phyloP scores from a whole-genome alignment of 2,329 filamentous ascomycete genomes.

The Sarocladiaceae sp. region DNA sequence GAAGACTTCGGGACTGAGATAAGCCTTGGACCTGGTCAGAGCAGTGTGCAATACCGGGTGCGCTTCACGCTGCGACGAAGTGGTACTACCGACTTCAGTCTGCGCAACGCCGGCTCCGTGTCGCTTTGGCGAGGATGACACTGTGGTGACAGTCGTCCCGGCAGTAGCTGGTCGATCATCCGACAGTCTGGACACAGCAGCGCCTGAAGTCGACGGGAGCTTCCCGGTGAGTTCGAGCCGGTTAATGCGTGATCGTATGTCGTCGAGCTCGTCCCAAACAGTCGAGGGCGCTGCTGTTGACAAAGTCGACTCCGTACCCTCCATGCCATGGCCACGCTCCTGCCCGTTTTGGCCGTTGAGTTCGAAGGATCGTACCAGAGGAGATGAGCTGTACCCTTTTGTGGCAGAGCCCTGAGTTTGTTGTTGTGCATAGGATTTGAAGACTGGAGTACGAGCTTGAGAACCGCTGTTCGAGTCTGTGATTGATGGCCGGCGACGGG shows the following conservation, averaged over 20 bases:
- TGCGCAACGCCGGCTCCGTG: slow-evolving; percentile 15
- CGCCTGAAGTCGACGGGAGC: slow-evolving; percentile 75
- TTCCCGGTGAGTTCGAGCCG: slow-evolving; percentile 88
- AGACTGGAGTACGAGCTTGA: slow-evolving; percentile 38
- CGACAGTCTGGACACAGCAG: slow-evolving; percentile 68
- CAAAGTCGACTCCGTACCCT: slow-evolving; percentile 79
- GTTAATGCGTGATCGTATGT: slow-evolving; percentile 88
- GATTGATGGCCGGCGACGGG: slow-evolving; percentile 20
- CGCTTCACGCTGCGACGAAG: slow-evolving; percentile 45
- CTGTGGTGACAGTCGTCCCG: slow-evolving; percentile 83
- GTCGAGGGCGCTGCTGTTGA: slow-evolving; percentile 89
- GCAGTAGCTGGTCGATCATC: slow-evolving; percentile 86
- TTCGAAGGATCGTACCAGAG: slow-evolving; percentile 43
- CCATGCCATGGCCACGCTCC: slow-evolving; percentile 38
- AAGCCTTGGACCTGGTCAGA: slow-evolving; percentile 69
- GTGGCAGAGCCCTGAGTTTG: neutral
- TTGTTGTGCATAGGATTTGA: slow-evolving; percentile 27
- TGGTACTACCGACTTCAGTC: slow-evolving; percentile 34
- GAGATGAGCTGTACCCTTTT: slow-evolving; percentile 52
- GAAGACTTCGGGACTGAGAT: slow-evolving; percentile 69
- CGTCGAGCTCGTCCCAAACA: slow-evolving; percentile 96
- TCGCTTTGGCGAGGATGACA: slow-evolving; percentile 85
- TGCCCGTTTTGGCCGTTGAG: slow-evolving; percentile 20
- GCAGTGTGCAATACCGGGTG: slow-evolving; percentile 80
- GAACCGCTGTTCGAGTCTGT: slow-evolving; percentile 39